phyloP scores from a whole-genome alignment of 2,329 filamentous ascomycete species.

The Beauveria sp. region DNA sequence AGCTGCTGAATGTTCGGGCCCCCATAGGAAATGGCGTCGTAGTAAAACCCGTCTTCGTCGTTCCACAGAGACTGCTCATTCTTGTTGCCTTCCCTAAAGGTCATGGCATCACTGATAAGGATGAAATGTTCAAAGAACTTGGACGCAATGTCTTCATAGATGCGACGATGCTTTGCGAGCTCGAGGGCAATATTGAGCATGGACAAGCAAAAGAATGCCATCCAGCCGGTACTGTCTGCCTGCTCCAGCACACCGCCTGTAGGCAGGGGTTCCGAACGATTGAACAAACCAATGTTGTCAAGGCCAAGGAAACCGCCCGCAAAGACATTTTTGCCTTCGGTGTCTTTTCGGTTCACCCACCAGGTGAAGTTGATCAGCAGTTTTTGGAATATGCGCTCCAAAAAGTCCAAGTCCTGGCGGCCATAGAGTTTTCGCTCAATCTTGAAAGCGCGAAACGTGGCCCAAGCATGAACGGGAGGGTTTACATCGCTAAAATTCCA shows the following conservation, averaged over 20 bases:
- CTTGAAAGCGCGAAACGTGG: slow-evolving; percentile 93
- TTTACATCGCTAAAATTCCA: slow-evolving; percentile 99
- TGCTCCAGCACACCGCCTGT: slow-evolving; percentile 92
- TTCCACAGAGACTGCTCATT: slow-evolving; percentile 89
- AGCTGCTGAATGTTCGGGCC: slow-evolving; percentile 90
- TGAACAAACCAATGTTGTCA: slow-evolving; percentile 97
- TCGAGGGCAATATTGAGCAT: slow-evolving; percentile 97
- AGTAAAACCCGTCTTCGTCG: slow-evolving; percentile 94
- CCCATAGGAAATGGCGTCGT: slow-evolving; percentile 95
- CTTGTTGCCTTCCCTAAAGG: slow-evolving; percentile 62
- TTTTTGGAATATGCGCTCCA: slow-evolving; percentile 95
- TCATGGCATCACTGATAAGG: slow-evolving; percentile 96
- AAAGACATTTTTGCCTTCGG: slow-evolving; percentile 92
- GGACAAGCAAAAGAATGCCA: slow-evolving; percentile 93
- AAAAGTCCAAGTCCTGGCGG: slow-evolving; percentile 86
- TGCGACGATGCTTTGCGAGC: slow-evolving; percentile 87
- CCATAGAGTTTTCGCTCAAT: slow-evolving; percentile 98
- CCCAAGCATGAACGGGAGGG: slow-evolving; percentile 93
- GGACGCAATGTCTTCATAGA: slow-evolving; percentile 92
- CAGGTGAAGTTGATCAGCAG: slow-evolving; percentile 94
- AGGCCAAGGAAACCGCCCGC: slow-evolving; percentile 92
- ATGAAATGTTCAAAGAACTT: slow-evolving; percentile 99
- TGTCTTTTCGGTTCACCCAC: slow-evolving; percentile 98
- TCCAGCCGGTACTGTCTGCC: slow-evolving; percentile 97
- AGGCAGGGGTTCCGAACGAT: slow-evolving; percentile 87